Percentiles rank a stretch among this genome's conserved stretches.
These are phyloP conservation scores for Pythium myriotylum DNA, from an alignment of 352 stramenopile genomes.

Conservation along the genomic window DNA sequence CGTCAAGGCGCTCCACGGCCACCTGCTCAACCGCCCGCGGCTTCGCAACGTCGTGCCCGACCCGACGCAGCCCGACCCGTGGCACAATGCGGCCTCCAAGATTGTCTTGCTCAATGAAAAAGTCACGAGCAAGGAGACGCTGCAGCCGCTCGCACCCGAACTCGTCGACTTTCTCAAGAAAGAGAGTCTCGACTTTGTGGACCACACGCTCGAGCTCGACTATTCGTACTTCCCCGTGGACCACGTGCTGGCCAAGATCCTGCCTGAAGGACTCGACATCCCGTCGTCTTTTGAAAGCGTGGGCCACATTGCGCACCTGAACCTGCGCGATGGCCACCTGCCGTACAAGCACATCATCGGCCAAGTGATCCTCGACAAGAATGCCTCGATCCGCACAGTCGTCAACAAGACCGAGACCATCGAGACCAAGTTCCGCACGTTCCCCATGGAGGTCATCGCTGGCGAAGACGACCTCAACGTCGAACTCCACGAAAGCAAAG, in stretches of 20 bases:
- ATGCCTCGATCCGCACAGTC: conserved; percentile 93
- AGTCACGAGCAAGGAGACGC: conserved; percentile 54
- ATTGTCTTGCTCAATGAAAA: conserved; percentile 72
- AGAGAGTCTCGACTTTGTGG: conserved; percentile 64
- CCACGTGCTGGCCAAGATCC: conserved; percentile 78
- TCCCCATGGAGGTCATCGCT: conserved; percentile 96
- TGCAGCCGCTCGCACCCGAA: conserved; percentile 51
- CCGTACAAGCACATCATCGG: conserved; percentile 97
- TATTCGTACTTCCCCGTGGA: conserved; percentile 82
- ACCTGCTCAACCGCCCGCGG: conserved; percentile 71
- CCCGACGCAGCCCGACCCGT: conserved; percentile 58
- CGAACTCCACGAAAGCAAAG: conserved; percentile 93
- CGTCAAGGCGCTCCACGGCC: conserved; percentile 69
- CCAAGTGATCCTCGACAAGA: conserved; percentile 98
- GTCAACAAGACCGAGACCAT: conserved; percentile 98
- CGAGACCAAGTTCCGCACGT: conserved; percentile 94
- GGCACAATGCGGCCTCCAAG: conserved; percentile 70
- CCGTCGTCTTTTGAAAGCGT: conserved; percentile 95
- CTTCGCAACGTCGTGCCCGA: conserved; percentile 79
- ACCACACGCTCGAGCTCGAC: conserved; percentile 72
- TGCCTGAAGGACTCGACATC: conserved; percentile 85
- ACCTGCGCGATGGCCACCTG: conserved; percentile 93
- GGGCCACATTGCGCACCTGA: conserved; percentile 98
- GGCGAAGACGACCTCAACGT: conserved; percentile 86
- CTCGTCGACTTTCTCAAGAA: conserved; percentile 55